Evolutionary conservation across 768 basidiomycete species (phyloP), one percentile per base, ranked within the genome.

Genomic region (Suillus weaverae): DNA sequence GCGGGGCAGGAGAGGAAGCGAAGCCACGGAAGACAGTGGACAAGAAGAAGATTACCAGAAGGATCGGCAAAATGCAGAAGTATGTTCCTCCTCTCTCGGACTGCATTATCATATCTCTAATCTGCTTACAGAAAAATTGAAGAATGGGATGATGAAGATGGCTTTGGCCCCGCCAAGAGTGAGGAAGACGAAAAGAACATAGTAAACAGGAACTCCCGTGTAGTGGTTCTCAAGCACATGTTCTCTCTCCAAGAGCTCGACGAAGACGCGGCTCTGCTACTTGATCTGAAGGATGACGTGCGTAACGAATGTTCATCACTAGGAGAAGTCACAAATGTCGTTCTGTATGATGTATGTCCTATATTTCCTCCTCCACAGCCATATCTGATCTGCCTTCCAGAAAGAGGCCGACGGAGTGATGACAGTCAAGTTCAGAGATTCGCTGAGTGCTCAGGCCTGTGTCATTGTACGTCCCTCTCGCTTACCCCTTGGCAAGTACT

Each of bases 261-360:
- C 38, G 87, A 95, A 69, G 95, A 99, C 71, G 81, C 92, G 0
- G 83, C 92, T 8, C 78, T 98, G 32, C 79, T 98, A 22, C 85
- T 99, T 16, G 97, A 99, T 70, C 83, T 98, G 60, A 98, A 98
- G 73, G 95, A 97, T 72, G 97, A 99, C 69, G 95, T 99, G 20
- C 86, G 97, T 62, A 95, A 97, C 39, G 97, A 99, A 73, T 95
- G 95, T 67, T 87, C 91, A 59, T 84, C 85, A 0, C 76, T 99
- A 14, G 97, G 97, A 35, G 93, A 96, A 70, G 97, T 99, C 5
- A 99, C 97, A 0, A 98, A 95, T 69, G 92, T 98, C 1, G 89
- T 94, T 36, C 77, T 99, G 46, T 99, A 97, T 72, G 97, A 99
- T 79, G 97, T 97, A 75, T 76, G 92, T 32, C 11, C 2, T 53